These are phyloP conservation scores for Fraxinus xanthoxyloides DNA, from an alignment of 305 asterid genomes.

Conservation along the genomic window DNA sequence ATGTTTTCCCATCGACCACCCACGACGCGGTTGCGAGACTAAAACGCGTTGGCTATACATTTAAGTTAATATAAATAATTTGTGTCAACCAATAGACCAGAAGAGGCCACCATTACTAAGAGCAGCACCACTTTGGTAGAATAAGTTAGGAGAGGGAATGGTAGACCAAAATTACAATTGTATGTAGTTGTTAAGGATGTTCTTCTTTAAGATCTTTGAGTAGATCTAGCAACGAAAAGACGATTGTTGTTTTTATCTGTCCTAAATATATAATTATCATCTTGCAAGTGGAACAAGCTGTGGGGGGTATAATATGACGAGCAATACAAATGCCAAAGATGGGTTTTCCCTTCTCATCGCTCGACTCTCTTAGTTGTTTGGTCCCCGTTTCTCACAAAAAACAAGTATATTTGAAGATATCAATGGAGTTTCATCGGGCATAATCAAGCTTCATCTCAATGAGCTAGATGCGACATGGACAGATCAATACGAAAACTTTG, in stretches of 20 bases:
- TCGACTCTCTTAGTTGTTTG: slow-evolving; percentile 62
- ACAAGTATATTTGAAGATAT: slow-evolving; percentile 58
- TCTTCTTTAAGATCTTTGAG: neutral
- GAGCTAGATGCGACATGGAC: slow-evolving; percentile 59
- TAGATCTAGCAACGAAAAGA: neutral
- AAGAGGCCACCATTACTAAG: too few relatives aligned
- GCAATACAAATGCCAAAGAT: slow-evolving; percentile 53
- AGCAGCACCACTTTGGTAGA: too few relatives aligned
- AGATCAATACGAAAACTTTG: slow-evolving; percentile 41
- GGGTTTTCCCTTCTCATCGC: slow-evolving; percentile 59
- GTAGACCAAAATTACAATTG: neutral
- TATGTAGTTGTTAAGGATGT: neutral
- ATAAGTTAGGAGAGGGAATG: too few relatives aligned
- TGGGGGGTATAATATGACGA: slow-evolving; percentile 70
- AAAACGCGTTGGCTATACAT: too few relatives aligned
- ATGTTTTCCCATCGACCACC: too few relatives aligned
- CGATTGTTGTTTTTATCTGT: neutral
- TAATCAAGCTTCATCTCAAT: slow-evolving; percentile 59
- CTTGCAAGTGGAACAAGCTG: slow-evolving; percentile 55
- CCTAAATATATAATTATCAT: neutral
- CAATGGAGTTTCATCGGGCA: slow-evolving; percentile 58
- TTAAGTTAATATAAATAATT: too few relatives aligned
- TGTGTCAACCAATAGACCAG: too few relatives aligned
- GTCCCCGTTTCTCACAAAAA: slow-evolving; percentile 66
- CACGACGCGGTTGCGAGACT: too few relatives aligned